A percentile compares a stretch with the other conserved stretches of the same genome.
These are phyloP conservation scores for Paecilomyces fulvus DNA, from an alignment of 2,329 filamentous ascomycete genomes.

Conservation along the genomic window DNA sequence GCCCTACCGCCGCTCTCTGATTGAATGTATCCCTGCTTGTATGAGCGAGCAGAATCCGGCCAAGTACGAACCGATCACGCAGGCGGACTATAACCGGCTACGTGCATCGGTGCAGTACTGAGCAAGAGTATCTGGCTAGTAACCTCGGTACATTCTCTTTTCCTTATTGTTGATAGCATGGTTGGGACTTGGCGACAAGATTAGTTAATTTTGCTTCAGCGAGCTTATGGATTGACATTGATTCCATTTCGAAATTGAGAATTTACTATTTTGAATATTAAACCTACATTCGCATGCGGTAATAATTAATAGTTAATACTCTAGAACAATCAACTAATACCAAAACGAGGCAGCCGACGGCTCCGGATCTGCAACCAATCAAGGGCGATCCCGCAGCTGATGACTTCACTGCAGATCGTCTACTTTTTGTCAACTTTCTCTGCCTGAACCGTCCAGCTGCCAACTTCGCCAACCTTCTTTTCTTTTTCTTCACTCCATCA, in stretches of 20 bases:
- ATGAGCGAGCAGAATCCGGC: constrained; percentile 34
- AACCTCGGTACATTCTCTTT: background rate
- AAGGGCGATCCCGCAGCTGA: constrained; percentile 5
- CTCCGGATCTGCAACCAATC: background rate
- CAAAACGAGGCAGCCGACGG: background rate
- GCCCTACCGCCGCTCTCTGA: constrained; percentile 38
- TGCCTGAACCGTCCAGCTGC: background rate
- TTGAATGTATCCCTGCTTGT: constrained; percentile 46
- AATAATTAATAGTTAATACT: background rate
- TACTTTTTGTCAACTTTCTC: background rate
- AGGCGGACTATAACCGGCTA: constrained; percentile 29
- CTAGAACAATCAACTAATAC: background rate
- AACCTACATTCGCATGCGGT: background rate
- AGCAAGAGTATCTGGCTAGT: constrained; percentile 1
- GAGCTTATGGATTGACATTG: no score
- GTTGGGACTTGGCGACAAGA: no score
- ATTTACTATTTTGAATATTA: background rate
- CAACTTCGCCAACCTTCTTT: background rate
- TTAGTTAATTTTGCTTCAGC: background rate
- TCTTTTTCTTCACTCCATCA: background rate
- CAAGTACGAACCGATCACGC: constrained; percentile 45
- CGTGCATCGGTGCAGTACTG: constrained; percentile 24
- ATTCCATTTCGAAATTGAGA: background rate
- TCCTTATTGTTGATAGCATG: background rate
- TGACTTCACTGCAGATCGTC: constrained; percentile 8